Percentiles rank a stretch among this genome's conserved stretches.
phyloP scores from a whole-genome alignment of 208 protist genomes.

The Leishmania lainsoni region DNA sequence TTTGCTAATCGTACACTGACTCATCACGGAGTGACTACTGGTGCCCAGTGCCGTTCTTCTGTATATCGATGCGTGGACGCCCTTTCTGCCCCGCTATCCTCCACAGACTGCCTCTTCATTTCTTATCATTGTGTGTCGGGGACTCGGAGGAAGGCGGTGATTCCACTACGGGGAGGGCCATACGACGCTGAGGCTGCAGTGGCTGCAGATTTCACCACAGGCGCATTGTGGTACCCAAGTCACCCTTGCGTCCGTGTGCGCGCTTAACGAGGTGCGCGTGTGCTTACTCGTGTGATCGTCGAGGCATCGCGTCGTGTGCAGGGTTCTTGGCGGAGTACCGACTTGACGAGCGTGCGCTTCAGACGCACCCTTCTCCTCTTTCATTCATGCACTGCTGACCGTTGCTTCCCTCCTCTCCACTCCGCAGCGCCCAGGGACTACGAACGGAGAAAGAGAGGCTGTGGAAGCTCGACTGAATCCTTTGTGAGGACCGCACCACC shows the following conservation, averaged over 20 bases:
- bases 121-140: not conserved
- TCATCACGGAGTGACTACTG: not conserved
- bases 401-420: not conserved
- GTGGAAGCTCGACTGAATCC: not conserved
- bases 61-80: not conserved
- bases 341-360: not conserved
- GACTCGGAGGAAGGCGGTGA: not conserved
- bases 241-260: slow-evolving; percentile 1
- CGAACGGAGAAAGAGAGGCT: not conserved
- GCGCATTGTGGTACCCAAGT: not conserved
- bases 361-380: not conserved
- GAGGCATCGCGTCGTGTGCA: not conserved
- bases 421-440: not conserved
- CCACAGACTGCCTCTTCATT: not conserved
- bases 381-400: not conserved
- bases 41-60: not conserved
- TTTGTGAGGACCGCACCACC: not conserved
- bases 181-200: not conserved
- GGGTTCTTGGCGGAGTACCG: not conserved
- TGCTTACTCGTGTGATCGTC: not conserved
- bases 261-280: slow-evolving; percentile 1
- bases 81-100: not conserved
- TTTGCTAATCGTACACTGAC: not conserved
- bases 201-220: not conserved
- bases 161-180: not conserved